Conservation (phyloP, 257 asterid species). For the Ballota nigra region DNA sequence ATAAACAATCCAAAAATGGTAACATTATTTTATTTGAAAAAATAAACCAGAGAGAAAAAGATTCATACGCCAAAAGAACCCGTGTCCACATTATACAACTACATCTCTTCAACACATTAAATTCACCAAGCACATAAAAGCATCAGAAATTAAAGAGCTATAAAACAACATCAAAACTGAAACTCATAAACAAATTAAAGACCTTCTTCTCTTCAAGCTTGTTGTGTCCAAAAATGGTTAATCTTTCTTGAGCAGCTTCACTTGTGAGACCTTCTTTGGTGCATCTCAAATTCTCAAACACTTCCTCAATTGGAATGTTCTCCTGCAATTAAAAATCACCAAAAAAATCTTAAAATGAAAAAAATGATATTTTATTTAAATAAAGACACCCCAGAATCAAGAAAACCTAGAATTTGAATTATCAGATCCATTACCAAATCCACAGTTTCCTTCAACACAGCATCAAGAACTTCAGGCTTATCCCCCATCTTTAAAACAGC, state of each 20-base stretch:
- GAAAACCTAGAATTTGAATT: slow-evolving; percentile 12
- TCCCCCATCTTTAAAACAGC: slow-evolving; percentile 70
- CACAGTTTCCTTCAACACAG: slow-evolving; percentile 94
- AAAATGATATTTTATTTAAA: slow-evolving; percentile 2
- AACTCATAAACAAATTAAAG: slow-evolving; percentile 6
- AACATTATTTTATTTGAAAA: background rate
- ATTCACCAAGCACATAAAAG: slow-evolving; percentile 14
- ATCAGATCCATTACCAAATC: slow-evolving; percentile 99
- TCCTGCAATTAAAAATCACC: slow-evolving; percentile 49
- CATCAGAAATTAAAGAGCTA: background rate
- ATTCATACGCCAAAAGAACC: background rate
- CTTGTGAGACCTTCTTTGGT: slow-evolving; percentile 79
- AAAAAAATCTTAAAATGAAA: slow-evolving; percentile 19
- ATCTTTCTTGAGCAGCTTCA: slow-evolving; percentile 83
- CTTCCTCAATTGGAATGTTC: slow-evolving; percentile 93
- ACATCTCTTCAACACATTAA: slow-evolving; percentile 12
- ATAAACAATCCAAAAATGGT: slow-evolving; percentile 8
- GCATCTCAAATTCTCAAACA: slow-evolving; percentile 94
- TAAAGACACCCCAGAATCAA: slow-evolving; percentile 22
- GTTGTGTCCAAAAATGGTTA: slow-evolving; percentile 88
- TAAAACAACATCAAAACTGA: slow-evolving; percentile 6
- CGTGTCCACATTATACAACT: slow-evolving; percentile 12
- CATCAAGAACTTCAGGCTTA: slow-evolving; percentile 90
- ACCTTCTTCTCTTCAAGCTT: slow-evolving; percentile 99
- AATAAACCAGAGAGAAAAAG: background rate